A percentile compares a stretch with the other conserved stretches of the same genome.
Conservation (phyloP, 1,284 basidiomycete genomes). For the Ganoderma multipileum region DNA sequence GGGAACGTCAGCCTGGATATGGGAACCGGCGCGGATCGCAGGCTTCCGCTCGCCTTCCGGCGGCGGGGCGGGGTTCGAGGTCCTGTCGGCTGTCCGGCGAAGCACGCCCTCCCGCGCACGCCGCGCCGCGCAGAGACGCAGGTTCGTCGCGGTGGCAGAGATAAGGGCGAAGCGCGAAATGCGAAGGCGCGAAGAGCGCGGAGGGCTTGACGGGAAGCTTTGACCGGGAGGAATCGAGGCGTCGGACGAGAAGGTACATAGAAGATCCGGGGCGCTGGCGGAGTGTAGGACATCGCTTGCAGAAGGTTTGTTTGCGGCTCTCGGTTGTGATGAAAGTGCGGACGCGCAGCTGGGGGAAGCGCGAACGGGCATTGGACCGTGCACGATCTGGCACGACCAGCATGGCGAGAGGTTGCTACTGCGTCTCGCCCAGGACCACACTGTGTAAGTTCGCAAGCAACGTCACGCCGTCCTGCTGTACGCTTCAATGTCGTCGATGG, state of each 20-base stretch:
- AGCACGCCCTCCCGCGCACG: conserved; percentile 16
- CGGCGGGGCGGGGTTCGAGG: background rate
- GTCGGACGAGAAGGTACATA: background rate
- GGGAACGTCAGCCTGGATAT: conserved; percentile 16
- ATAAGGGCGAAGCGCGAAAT: background rate
- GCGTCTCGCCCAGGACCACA: background rate
- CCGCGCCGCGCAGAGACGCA: conserved; percentile 5
- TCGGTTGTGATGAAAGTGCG: conserved; percentile 11
- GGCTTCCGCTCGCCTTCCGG: background rate
- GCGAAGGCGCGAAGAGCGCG: background rate
- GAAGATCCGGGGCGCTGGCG: background rate
- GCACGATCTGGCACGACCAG: background rate
- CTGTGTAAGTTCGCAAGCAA: background rate
- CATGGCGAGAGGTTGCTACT: background rate
- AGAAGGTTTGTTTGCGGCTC: conserved; percentile 16
- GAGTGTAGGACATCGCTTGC: conserved; percentile 1
- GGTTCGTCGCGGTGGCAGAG: background rate
- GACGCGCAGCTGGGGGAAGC: conserved; percentile 16
- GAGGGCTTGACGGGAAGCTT: background rate
- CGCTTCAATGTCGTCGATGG: background rate
- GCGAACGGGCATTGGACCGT: conserved; percentile 11
- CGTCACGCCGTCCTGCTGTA: background rate
- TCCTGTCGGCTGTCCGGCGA: conserved; percentile 15
- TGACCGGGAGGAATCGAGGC: background rate
- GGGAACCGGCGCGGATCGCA: conserved; percentile 10